phyloP scores from a whole-genome alignment of 1,284 basidiomycete species.

The Microbotryomycetes sp. region DNA sequence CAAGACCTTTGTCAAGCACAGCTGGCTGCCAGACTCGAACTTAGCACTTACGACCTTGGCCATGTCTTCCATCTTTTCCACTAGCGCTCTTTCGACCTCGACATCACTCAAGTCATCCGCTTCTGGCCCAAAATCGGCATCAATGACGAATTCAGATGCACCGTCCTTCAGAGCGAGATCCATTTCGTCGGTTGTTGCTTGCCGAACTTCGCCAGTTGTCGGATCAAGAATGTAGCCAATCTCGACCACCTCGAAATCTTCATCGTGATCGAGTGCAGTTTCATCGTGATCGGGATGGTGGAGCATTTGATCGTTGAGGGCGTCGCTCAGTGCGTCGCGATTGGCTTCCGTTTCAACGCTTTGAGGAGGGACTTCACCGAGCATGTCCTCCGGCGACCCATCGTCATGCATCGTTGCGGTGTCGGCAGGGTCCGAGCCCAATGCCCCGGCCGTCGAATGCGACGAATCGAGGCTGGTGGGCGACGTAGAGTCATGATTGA shows the following conservation, averaged over 20 bases:
- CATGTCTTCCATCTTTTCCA: slow-evolving; percentile 9
- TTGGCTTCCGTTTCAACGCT: not conserved
- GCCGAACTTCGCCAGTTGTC: not conserved
- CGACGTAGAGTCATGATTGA: not conserved
- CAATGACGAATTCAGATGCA: not conserved
- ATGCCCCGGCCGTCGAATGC: no score
- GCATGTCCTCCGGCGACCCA: not conserved
- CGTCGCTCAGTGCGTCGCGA: not conserved
- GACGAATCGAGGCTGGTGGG: not conserved
- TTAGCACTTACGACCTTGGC: slow-evolving; percentile 10
- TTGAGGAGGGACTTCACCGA: not conserved
- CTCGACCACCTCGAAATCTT: not conserved
- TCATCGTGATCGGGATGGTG: no score
- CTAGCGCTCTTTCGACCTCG: not conserved
- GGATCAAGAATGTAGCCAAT: not conserved
- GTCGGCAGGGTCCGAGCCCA: no score
- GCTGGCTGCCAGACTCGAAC: fast-evolving
- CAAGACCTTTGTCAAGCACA: not conserved
- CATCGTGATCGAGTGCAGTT: no score
- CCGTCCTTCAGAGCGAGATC: not conserved
- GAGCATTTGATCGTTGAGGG: no score
- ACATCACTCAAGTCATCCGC: not conserved
- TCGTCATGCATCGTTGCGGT: not conserved
- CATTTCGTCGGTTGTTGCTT: not conserved
- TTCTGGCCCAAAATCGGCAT: not conserved